Evolutionary conservation across 139 green algal species (phyloP).

Genomic region (Volvox africanus): DNA sequence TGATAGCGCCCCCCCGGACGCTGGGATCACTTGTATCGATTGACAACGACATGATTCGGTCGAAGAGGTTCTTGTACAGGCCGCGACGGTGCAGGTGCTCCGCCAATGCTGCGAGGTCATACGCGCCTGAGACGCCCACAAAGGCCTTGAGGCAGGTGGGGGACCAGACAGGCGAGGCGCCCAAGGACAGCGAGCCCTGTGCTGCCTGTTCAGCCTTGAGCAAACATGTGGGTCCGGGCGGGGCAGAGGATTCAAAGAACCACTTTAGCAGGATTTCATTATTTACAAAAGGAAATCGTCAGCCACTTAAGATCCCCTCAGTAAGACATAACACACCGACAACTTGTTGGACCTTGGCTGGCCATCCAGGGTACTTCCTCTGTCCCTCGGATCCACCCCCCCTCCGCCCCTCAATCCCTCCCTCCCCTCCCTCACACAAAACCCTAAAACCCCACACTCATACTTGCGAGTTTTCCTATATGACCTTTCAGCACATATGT

Average conservation of each 20-base stretch:
- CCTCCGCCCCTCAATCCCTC: no score
- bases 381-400: no score
- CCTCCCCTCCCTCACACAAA: no score
- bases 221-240: not conserved
- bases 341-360: not conserved
- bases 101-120: conserved; percentile 82
- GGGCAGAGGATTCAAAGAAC: no score
- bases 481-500: no score
- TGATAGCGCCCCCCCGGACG: not conserved
- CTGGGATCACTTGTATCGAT: not conserved
- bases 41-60: conserved; percentile 60
- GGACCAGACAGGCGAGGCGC: conserved; percentile 68
- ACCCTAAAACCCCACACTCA: no score
- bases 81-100: conserved; percentile 88
- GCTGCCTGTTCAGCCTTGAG: conserved; percentile 17
- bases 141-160: conserved; percentile 61
- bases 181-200: not conserved
- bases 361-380: not conserved
- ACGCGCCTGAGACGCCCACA: conserved; percentile 81
- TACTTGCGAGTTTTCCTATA: no score
- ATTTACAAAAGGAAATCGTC: no score
- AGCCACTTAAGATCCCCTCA: not conserved
- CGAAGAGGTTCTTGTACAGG: conserved; percentile 77
- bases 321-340: not conserved
- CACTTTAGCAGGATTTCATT: no score